These are phyloP conservation scores for Fonsecaea multimorphosa DNA, from an alignment of 2,329 filamentous ascomycete species.

Conservation along the genomic window DNA sequence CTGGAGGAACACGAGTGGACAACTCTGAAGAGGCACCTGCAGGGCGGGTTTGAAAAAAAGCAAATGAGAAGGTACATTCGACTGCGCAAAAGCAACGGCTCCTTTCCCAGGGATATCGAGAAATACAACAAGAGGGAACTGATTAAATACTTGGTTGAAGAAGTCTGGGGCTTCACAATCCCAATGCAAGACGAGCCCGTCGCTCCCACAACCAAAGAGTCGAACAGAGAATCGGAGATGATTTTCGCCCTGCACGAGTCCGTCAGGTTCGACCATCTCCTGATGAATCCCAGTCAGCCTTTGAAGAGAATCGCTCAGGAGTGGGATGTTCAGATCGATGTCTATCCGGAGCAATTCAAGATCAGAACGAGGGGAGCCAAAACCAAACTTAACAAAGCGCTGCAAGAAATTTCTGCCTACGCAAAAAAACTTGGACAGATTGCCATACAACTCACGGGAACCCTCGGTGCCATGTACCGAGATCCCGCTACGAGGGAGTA, in stretches of 20 bases:
- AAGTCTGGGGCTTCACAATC: constrained; percentile 30
- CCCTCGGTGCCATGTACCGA: constrained; percentile 4
- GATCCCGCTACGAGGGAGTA: constrained; percentile 17
- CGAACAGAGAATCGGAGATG: constrained; percentile 8
- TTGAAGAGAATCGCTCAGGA: constrained; percentile 29
- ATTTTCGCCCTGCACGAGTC: constrained; percentile 18
- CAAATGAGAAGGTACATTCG: constrained; percentile 29
- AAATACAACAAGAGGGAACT: constrained; percentile 15
- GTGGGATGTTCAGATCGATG: constrained; percentile 24
- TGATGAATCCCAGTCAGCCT: constrained; percentile 21
- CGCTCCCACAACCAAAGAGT: background rate
- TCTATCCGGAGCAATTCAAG: constrained; percentile 15
- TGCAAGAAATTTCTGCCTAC: constrained; percentile 10
- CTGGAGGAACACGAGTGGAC: constrained; percentile 26
- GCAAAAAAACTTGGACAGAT: constrained; percentile 19
- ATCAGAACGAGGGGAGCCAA: constrained; percentile 19
- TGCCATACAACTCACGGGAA: constrained; percentile 7
- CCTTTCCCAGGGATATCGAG: background rate
- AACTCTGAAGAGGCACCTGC: constrained; percentile 21
- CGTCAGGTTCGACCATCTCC: constrained; percentile 23
- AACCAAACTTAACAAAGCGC: constrained; percentile 11
- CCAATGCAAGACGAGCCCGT: constrained; percentile 6
- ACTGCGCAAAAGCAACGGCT: background rate
- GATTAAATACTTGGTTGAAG: constrained; percentile 27
- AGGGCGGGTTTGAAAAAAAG: constrained; percentile 21